These are phyloP conservation scores for Orbilia brochopaga DNA, from an alignment of 2,329 filamentous ascomycete species.

Conservation along the genomic window DNA sequence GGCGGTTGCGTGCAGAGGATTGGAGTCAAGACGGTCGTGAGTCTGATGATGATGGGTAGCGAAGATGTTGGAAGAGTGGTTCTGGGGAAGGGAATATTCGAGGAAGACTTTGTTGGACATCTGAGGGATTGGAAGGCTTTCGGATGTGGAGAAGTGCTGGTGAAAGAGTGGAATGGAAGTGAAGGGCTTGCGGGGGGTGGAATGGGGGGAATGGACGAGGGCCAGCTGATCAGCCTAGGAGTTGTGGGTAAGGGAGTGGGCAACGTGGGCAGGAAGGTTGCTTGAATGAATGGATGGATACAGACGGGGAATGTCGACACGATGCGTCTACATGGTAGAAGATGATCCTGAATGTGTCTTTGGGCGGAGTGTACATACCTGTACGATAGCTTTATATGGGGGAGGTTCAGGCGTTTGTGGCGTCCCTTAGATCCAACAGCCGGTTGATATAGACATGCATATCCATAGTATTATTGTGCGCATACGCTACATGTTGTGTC, in stretches of 20 bases:
- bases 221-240: conserved; percentile 77
- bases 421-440: conserved; percentile 3
- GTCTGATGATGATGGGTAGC: conserved; percentile 95
- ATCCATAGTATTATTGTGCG: background rate
- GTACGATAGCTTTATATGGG: conserved; percentile 1
- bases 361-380: background rate
- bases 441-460: background rate
- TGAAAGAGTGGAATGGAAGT: conserved; percentile 68
- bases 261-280: conserved; percentile 82
- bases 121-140: conserved; percentile 87
- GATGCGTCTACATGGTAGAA: background rate
- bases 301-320: background rate
- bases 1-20: conserved; percentile 80
- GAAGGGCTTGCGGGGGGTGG: conserved; percentile 68
- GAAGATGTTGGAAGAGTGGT: conserved; percentile 91
- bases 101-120: conserved; percentile 77
- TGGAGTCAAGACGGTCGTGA: conserved; percentile 76
- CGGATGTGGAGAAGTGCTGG: conserved; percentile 71
- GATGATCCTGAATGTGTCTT: too few species aligned
- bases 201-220: conserved; percentile 67
- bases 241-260: conserved; percentile 93
- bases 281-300: background rate
- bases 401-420: background rate
- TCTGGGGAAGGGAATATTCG: conserved; percentile 80
- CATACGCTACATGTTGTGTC: background rate